A percentile compares a stretch with the other conserved stretches of the same genome.
These are phyloP conservation scores for Lophiostoma macrostomum DNA, from an alignment of 495 filamentous ascomycete species.

Conservation along the genomic window DNA sequence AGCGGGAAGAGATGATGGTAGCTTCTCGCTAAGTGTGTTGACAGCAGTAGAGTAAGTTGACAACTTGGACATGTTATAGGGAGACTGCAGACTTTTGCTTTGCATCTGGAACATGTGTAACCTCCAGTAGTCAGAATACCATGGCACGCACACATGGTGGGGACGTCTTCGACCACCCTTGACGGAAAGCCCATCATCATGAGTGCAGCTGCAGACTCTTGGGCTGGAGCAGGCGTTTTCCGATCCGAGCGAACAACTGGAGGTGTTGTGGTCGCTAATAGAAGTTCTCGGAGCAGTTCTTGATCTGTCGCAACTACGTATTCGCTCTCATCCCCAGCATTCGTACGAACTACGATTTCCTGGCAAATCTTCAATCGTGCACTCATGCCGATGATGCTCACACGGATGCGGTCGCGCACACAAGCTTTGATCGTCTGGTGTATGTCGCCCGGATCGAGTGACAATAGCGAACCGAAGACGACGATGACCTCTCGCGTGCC, in stretches of 20 bases:
- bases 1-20: slow-evolving; percentile 97
- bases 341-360: slow-evolving; percentile 83
- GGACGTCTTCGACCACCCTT: slow-evolving; percentile 68
- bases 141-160: slow-evolving; percentile 90
- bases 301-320: slow-evolving; percentile 89
- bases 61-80: slow-evolving; percentile 92
- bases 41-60: slow-evolving; percentile 87
- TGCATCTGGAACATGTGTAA: slow-evolving; percentile 87
- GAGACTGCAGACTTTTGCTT: slow-evolving; percentile 82
- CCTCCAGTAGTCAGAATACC: slow-evolving; percentile 79
- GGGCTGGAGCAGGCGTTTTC: slow-evolving; percentile 30
- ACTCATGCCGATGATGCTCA: slow-evolving; percentile 82
- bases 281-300: slow-evolving; percentile 80
- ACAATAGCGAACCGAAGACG: slow-evolving; percentile 84
- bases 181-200: slow-evolving; percentile 99
- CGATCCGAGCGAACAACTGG: slow-evolving; percentile 62
- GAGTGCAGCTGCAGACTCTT: slow-evolving; percentile 65
- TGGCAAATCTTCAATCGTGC: slow-evolving; percentile 89
- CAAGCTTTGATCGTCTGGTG: slow-evolving; percentile 79
- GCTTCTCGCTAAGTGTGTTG: slow-evolving; percentile 89
- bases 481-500: slow-evolving; percentile 90
- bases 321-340: slow-evolving; percentile 67
- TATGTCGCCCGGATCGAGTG: slow-evolving; percentile 91
- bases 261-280: slow-evolving; percentile 84
- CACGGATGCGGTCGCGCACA: slow-evolving; percentile 74